These are phyloP conservation scores for Botrytis fabae DNA, from an alignment of 2,329 filamentous ascomycete genomes.

Conservation along the genomic window DNA sequence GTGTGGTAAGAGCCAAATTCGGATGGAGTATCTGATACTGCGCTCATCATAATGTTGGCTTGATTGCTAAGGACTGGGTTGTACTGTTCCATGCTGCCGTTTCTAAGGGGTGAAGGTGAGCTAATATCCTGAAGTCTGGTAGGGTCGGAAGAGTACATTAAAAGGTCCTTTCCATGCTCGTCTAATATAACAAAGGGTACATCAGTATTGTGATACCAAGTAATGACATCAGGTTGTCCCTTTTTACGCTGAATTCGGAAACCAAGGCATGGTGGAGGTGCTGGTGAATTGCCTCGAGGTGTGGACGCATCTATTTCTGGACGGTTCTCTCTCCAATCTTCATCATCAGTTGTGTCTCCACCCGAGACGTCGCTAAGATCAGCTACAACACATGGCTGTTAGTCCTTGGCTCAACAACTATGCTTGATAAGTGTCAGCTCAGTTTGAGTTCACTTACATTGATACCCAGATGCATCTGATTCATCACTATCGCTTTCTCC, in stretches of 20 bases:
- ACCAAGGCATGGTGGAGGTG: constrained; percentile 22
- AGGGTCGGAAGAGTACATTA: constrained; percentile 45
- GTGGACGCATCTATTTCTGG: constrained; percentile 5
- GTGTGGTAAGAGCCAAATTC: constrained; percentile 53
- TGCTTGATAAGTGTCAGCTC: neutral
- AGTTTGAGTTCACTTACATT: constrained; percentile 18
- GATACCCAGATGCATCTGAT: constrained; percentile 18
- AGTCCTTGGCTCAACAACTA: neutral
- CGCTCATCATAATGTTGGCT: constrained; percentile 75
- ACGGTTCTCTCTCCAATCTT: constrained; percentile 21
- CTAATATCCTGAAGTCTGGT: constrained; percentile 28
- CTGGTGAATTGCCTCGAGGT: constrained; percentile 6
- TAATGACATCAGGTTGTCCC: constrained; percentile 39
- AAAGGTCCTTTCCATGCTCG: constrained; percentile 43
- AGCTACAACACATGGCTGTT: constrained; percentile 42
- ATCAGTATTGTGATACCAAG: constrained; percentile 40
- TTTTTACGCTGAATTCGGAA: constrained; percentile 21
- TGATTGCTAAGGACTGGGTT: constrained; percentile 64
- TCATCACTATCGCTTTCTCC: constrained; percentile 16
- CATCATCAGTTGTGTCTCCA: constrained; percentile 20
- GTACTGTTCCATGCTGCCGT: constrained; percentile 23
- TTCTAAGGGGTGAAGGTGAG: constrained; percentile 19
- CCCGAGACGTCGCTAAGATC: constrained; percentile 41
- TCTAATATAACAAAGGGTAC: constrained; percentile 47
- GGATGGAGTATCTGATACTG: constrained; percentile 45